Evolutionary conservation across 2,329 filamentous ascomycete species (phyloP).

Genomic region (Exophiala dermatitidis): DNA sequence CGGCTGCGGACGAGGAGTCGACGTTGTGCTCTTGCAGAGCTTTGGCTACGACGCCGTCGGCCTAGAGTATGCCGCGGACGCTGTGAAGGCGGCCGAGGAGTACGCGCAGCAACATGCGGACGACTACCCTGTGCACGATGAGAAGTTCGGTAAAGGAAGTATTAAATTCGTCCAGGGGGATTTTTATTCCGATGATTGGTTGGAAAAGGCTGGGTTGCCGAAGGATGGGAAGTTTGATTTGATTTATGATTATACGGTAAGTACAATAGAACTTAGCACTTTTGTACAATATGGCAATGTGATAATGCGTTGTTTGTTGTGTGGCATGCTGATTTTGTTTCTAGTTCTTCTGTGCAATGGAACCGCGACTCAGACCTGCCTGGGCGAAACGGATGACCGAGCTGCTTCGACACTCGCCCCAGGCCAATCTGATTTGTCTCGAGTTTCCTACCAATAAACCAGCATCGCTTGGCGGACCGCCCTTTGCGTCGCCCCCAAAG

Average conservation of each 20-base stretch:
- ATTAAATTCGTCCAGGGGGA: constrained; percentile 40
- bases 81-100: constrained; percentile 35
- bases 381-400: constrained; percentile 53
- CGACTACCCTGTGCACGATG: constrained; percentile 34
- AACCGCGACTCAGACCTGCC: constrained; percentile 46
- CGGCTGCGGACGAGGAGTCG: constrained; percentile 75
- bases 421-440: constrained; percentile 55
- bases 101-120: constrained; percentile 31
- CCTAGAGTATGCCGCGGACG: constrained; percentile 57
- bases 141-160: constrained; percentile 33
- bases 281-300: too few relatives aligned
- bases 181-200: constrained; percentile 41
- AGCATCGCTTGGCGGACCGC: constrained; percentile 59
- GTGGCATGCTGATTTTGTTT: too few relatives aligned
- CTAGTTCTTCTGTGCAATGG: constrained; percentile 57
- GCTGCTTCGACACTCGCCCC: constrained; percentile 43
- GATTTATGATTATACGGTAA: constrained; percentile 57
- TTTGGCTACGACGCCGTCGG: constrained; percentile 73
- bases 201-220: constrained; percentile 31
- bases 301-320: too few relatives aligned
- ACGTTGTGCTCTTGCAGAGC: constrained; percentile 66
- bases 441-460: constrained; percentile 73
- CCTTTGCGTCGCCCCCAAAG: constrained; percentile 61
- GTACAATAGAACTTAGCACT: constrained; percentile 19
- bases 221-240: constrained; percentile 38